Base-by-base conservation (phyloP, 257 asterid genomes). In the Nicotiana paniculata region DNA sequence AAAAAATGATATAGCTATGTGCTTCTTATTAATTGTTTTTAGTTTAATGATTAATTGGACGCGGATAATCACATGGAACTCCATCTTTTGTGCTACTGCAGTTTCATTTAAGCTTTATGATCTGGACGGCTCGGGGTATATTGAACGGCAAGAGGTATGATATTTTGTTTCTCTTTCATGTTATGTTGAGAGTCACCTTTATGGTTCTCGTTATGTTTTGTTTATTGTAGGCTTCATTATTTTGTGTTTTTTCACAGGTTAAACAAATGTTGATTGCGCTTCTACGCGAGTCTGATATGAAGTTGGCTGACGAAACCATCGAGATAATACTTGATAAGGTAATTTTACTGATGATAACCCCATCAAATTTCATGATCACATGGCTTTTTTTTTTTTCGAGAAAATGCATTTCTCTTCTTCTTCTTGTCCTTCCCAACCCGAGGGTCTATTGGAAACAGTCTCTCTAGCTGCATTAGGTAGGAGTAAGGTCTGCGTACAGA, bases 191-290 rank as follows among this genome's bases (percentile, higher is more conserved):
- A 39, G 43, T 26, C 16, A 21, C 33, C 70, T 59, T 5, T 65
- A 24, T 39, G 77, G 4, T 35, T 68, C 77, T 70, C 3, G 33
- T 39, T 39, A 10, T 43, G 77, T 43, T 43, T 43, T 43, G 0
- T 43, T 81, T 64, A 28, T 64, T 28, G 69, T 28, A 39, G 24
- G 66, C 74, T 81, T 80, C 28, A 81, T 67, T 68, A n/a, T 84
- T 21, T 61, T 86, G 81, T 89, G 85, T 28, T 83, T 85, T 86
- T 87, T 17, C 11, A 81, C 93, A 96, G 99, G 98, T 96, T 81
- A 96, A 96, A 90, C 98, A 96, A 87, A 96, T 96, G 98, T 81
- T 96, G 90, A 91, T 94, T 87, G 98, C 98, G 65, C 96, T 93
- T 84, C 82, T 96, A 16, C 91, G 92, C 0, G 99, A 94, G 89